These are phyloP conservation scores for Recurvomyces mirabilis DNA, from an alignment of 495 filamentous ascomycete species.

Conservation along the genomic window DNA sequence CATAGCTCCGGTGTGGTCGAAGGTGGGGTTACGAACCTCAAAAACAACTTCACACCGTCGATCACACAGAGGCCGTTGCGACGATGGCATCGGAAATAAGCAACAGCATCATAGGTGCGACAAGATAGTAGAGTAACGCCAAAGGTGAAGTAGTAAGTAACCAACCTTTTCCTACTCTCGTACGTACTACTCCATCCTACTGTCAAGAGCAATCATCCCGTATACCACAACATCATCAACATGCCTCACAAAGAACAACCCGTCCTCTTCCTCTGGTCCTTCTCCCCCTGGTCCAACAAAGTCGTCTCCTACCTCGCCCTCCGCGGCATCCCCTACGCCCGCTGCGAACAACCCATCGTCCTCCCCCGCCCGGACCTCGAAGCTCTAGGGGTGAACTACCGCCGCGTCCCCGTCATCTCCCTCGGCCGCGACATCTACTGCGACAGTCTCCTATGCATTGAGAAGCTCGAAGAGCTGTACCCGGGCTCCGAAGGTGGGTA, in stretches of 20 bases:
- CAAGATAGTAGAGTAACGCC: too few species aligned
- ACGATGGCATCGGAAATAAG: too few species aligned
- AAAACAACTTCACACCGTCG: too few species aligned
- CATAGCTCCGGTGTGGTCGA: too few species aligned
- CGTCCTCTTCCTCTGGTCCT: conserved; percentile 19
- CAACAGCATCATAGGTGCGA: too few species aligned
- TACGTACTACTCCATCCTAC: too few species aligned
- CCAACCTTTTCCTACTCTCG: too few species aligned
- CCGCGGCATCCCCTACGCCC: conserved; percentile 43
- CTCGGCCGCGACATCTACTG: conserved; percentile 28
- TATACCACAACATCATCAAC: background rate
- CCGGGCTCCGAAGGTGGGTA: conserved; percentile 21
- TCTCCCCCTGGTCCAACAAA: conserved; percentile 47
- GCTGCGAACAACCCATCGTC: conserved; percentile 51
- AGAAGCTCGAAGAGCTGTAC: conserved; percentile 43
- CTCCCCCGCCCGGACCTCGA: conserved; percentile 49
- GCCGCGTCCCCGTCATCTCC: conserved; percentile 53
- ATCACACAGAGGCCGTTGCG: too few species aligned
- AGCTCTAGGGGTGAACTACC: conserved; percentile 46
- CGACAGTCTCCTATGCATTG: conserved; percentile 42
- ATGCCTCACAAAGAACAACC: conserved; percentile 6
- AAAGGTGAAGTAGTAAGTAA: too few species aligned
- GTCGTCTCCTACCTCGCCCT: conserved; percentile 53
- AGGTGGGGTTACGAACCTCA: too few species aligned
- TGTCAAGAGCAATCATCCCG: too few species aligned